Evolutionary conservation across 352 stramenopile genomes (phyloP).

Genomic region (Bremia lactucae): DNA sequence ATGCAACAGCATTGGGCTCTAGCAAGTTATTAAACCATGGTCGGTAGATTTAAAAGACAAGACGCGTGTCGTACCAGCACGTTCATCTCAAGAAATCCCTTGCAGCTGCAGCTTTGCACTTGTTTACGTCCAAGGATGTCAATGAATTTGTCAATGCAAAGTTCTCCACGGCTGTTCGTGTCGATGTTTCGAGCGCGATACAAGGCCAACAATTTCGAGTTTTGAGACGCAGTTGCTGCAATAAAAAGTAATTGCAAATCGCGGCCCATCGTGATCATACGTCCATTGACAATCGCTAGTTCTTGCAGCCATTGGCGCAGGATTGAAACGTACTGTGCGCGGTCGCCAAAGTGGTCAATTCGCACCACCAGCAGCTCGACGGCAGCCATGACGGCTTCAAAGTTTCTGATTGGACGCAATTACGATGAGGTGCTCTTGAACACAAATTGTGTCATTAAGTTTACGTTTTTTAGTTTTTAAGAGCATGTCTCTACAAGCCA

Average conservation of each 20-base stretch:
- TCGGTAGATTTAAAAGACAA: not conserved
- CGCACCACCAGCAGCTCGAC: too few relatives aligned
- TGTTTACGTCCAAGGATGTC: conserved; percentile 51
- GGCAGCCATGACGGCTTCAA: too few relatives aligned
- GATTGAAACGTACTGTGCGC: conserved; percentile 40
- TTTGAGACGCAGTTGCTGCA: conserved; percentile 27
- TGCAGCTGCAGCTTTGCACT: conserved; percentile 30
- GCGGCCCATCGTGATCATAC: conserved; percentile 47
- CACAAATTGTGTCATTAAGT: too few relatives aligned
- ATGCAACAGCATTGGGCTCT: conserved; percentile 43
- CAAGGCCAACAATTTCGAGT: conserved; percentile 30
- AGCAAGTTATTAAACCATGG: conserved; percentile 5
- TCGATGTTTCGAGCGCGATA: conserved; percentile 46
- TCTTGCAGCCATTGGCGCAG: conserved; percentile 50
- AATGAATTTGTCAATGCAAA: conserved; percentile 62
- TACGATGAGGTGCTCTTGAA: too few relatives aligned
- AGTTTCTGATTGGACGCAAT: too few relatives aligned
- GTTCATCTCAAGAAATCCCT: conserved; percentile 74
- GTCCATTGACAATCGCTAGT: conserved; percentile 32
- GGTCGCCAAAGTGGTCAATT: conserved; percentile 62
- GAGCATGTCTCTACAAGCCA: too few relatives aligned
- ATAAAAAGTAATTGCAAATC: conserved; percentile 55
- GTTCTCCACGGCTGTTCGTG: conserved; percentile 41
- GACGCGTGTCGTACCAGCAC: conserved; percentile 36
- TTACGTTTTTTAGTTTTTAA: too few relatives aligned